Base-by-base conservation (phyloP, 306 rosid genomes). In the Rosa lucieae region DNA sequence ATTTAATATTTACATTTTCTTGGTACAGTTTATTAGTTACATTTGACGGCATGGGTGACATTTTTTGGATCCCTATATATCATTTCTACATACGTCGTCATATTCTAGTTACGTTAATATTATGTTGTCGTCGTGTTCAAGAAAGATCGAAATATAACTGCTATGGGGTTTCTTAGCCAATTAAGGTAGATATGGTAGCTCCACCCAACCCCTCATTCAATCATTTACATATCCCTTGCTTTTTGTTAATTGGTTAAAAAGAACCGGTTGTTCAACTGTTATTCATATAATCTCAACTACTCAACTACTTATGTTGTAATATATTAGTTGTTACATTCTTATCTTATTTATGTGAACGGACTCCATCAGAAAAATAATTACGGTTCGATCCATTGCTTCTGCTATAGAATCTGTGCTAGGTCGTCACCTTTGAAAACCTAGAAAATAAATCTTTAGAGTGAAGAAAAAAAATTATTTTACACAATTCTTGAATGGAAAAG, bases 221-320 rank as follows among this genome's bases (percentile, higher is more conserved):
- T 44, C 52, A 20, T 53, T 9, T 72, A 11, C 39, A 61, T 23
- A 61, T 68, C 52, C 35, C 13, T 10, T 70, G 7, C 20, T 46
- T 70, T 46, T 70, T 5, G 46, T 70, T n/a, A n/a, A n/a, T 62
- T 62, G 18, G 13, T 12, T 46, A 5, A 47, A 46, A 47, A 2
- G 21, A 47, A 61, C 17, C 23, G 73, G 80, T 77, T 77, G 80
- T 77, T 77, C 65, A 77, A 21, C 80, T 61, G 35, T 51, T 43
- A 39, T 48, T n/a, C 39, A 20, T 49, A 48, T 49, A 73, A 77
- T 67, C 63, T 49, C 39, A 66, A 66, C 80, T 20, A 20, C 73
- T 66, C 80, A 66, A 77, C 80, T 29, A 67, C 79, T 56, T 11
- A 8, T 59, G 35, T 53, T 53, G 6, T 4, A 53, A 18, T 53